Conservation (phyloP, 257 asterid species). For the Plantago major region DNA sequence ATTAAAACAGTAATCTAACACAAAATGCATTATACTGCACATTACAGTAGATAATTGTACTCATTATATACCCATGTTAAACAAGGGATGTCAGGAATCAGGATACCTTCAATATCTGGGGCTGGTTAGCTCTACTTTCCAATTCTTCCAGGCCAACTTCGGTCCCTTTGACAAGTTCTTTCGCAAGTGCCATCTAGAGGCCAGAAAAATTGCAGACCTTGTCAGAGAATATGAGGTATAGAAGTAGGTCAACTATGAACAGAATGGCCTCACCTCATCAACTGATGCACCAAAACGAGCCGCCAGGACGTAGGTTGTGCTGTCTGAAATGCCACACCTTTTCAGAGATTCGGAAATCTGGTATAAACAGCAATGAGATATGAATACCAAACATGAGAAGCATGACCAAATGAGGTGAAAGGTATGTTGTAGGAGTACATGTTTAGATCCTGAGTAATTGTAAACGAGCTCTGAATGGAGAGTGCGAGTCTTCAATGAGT, state of each 20-base stretch:
- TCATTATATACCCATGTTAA: neutral
- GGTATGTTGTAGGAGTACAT: conserved; percentile 44
- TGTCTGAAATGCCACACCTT: conserved; percentile 84
- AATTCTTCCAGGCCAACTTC: conserved; percentile 73
- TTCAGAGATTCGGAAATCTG: conserved; percentile 89
- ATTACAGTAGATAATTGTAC: neutral
- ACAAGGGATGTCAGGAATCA: neutral
- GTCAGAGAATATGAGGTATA: no score
- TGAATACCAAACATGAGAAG: conserved; percentile 14
- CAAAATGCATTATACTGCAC: neutral
- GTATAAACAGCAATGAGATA: neutral
- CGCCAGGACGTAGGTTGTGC: conserved; percentile 68
- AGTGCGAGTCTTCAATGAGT: conserved; percentile 67
- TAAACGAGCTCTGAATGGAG: conserved; percentile 93
- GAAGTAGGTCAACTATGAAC: neutral
- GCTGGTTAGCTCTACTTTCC: conserved; percentile 54
- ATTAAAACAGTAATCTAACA: conserved; percentile 11
- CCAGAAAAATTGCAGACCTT: no score
- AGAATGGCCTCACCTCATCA: conserved; percentile 44
- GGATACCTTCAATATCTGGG: conserved; percentile 77
- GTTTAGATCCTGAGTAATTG: conserved; percentile 92
- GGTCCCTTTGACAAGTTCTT: conserved; percentile 58
- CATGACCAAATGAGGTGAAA: conserved; percentile 10
- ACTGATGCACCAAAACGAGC: conserved; percentile 78
- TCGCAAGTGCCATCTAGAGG: conserved; percentile 45